These are phyloP conservation scores for Aspergillus taichungensis DNA, from an alignment of 495 filamentous ascomycete species.

Conservation along the genomic window DNA sequence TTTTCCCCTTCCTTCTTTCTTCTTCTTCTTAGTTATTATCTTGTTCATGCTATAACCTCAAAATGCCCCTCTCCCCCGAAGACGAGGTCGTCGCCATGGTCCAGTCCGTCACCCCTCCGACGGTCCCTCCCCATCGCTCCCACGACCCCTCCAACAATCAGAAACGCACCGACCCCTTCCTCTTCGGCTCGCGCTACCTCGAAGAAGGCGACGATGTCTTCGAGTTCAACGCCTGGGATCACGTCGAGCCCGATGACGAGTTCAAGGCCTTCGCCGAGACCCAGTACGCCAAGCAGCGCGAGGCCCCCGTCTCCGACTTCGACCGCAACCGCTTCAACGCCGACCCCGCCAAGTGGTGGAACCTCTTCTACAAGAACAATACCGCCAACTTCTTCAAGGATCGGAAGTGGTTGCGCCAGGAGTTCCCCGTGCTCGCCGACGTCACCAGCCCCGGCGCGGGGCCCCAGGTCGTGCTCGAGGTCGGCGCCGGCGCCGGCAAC, in stretches of 20 bases:
- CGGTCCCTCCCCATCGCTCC: constrained; percentile 36
- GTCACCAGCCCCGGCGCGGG: constrained; percentile 57
- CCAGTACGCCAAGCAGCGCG: constrained; percentile 76
- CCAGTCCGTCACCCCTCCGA: constrained; percentile 40
- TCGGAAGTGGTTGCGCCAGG: constrained; percentile 90
- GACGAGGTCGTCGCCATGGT: constrained; percentile 21
- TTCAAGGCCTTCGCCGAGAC: constrained; percentile 73
- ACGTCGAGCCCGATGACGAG: constrained; percentile 74
- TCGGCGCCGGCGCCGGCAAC: constrained; percentile 93
- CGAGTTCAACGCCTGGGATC: constrained; percentile 98
- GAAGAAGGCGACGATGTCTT: constrained; percentile 77
- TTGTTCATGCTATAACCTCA: neutral
- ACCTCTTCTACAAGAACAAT: constrained; percentile 93
- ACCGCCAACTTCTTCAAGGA: constrained; percentile 97
- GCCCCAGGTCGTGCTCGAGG: constrained; percentile 63
- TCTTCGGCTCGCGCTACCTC: constrained; percentile 85
- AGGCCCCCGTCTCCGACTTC: constrained; percentile 75
- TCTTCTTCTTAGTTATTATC: neutral
- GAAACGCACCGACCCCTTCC: constrained; percentile 86
- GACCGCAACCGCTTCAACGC: constrained; percentile 80
- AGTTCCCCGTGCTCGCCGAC: constrained; percentile 75
- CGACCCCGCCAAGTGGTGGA: constrained; percentile 92
- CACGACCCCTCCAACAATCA: constrained; percentile 47
- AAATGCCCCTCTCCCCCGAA: constrained; percentile 2
- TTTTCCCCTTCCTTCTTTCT: neutral